A percentile compares a stretch with the other conserved stretches of the same genome.
These are phyloP conservation scores for Nitzschia inconspicua DNA, from an alignment of 108 stramenopile genomes.

Conservation along the genomic window DNA sequence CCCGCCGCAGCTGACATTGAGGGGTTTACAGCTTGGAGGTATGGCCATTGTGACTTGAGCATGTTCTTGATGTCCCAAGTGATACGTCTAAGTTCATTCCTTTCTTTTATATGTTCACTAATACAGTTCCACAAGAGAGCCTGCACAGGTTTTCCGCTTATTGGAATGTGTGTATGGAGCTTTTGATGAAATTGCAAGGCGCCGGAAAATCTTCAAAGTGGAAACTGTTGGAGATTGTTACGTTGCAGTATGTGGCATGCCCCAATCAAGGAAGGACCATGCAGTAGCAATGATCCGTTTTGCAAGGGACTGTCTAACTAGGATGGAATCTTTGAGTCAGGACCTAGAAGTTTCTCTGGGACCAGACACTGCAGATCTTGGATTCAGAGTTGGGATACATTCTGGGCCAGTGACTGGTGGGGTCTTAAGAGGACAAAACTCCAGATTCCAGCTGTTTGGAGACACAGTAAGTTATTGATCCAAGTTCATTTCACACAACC, in stretches of 20 bases:
- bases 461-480: slow-evolving; percentile 11
- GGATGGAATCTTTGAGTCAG: neutral
- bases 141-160: slow-evolving; percentile 1
- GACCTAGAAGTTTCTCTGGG: slow-evolving; percentile 9
- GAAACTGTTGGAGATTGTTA: slow-evolving; percentile 10
- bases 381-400: slow-evolving; percentile 20
- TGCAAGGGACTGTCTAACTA: slow-evolving; percentile 11
- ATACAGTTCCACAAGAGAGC: slow-evolving; percentile 3
- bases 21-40: slow-evolving; percentile 13
- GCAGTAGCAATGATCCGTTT: slow-evolving; percentile 18
- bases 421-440: slow-evolving; percentile 19
- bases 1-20: slow-evolving; percentile 4
- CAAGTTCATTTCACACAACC: neutral
- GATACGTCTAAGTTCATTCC: no score
- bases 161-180: slow-evolving; percentile 9
- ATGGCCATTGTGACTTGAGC: no score
- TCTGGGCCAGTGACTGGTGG: slow-evolving; percentile 23
- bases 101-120: no score
- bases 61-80: no score
- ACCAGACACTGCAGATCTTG: slow-evolving; percentile 27
- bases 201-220: slow-evolving; percentile 5
- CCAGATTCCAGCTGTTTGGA: slow-evolving; percentile 50
- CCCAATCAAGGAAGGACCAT: slow-evolving; percentile 14
- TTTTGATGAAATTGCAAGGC: slow-evolving; percentile 1
- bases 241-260: slow-evolving; percentile 6